Percentiles rank a stretch among this genome's conserved stretches.
Evolutionary conservation across 164 flowering plant species (phyloP).

Genomic region (Tetrastigma voinierianum): DNA sequence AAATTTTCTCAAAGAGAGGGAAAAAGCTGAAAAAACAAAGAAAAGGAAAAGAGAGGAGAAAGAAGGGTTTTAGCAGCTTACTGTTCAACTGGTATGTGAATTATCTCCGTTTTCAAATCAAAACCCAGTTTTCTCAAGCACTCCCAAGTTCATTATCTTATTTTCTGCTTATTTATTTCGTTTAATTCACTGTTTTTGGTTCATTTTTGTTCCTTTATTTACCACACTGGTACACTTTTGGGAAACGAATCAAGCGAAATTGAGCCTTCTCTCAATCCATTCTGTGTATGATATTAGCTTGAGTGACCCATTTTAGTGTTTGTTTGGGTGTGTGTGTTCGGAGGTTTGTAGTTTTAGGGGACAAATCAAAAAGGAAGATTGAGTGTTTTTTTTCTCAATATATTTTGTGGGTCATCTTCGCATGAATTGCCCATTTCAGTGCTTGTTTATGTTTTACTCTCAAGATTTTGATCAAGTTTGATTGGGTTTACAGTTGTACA

Average conservation of each 20-base stretch:
- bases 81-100: conserved; percentile 7
- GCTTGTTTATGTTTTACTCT: not conserved
- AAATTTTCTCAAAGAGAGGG: not conserved
- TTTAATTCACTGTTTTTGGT: too few species aligned
- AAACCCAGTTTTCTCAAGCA: too few species aligned
- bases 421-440: not conserved
- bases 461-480: not conserved
- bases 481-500: not conserved
- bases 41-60: not conserved
- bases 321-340: not conserved
- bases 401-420: too few species aligned
- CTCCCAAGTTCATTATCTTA: too few species aligned
- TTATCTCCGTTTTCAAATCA: too few species aligned
- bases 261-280: not conserved
- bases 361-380: too few species aligned
- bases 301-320: not conserved
- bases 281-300: too few species aligned
- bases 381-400: too few species aligned
- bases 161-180: too few species aligned
- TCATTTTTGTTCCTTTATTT: too few species aligned
- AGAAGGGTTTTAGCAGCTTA: conserved; percentile 12
- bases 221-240: too few species aligned
- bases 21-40: not conserved
- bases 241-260: not conserved
- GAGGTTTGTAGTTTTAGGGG: too few species aligned